phyloP scores from a whole-genome alignment of 1,284 basidiomycete genomes.

The Salmacisia buchloeana region DNA sequence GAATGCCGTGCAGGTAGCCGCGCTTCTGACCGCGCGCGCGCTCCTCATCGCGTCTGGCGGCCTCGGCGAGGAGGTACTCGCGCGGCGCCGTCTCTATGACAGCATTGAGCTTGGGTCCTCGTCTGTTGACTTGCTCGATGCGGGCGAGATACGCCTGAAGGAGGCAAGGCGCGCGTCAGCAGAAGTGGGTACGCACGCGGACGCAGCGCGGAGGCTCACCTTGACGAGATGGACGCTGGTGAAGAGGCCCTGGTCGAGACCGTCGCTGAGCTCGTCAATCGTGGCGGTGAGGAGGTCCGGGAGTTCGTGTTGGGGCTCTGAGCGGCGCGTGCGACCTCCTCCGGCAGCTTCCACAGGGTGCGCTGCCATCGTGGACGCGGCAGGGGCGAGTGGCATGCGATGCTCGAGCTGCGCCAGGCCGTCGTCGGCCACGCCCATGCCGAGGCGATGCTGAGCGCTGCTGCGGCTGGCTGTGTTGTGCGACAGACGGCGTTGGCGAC shows the following conservation, averaged over 20 bases:
- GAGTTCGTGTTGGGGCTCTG: conserved; percentile 16
- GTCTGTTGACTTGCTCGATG: conserved; percentile 63
- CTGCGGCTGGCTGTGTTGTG: too few species aligned
- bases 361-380: too few species aligned
- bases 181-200: background rate
- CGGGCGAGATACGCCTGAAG: conserved; percentile 63
- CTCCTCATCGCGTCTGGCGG: conserved; percentile 59
- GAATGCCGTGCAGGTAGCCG: conserved; percentile 65
- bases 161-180: background rate
- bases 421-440: too few species aligned
- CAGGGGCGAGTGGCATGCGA: too few species aligned
- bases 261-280: conserved; percentile 59
- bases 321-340: background rate
- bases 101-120: conserved; percentile 57
- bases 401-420: too few species aligned
- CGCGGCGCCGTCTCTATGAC: conserved; percentile 63
- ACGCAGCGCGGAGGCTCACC: conserved; percentile 47
- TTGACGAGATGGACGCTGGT: conserved; percentile 64
- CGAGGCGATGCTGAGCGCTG: too few species aligned
- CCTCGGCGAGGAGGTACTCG: conserved; percentile 47
- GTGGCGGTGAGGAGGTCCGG: conserved; percentile 65
- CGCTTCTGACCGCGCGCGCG: conserved; percentile 56
- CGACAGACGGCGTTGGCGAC: too few species aligned
- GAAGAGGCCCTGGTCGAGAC: conserved; percentile 58
- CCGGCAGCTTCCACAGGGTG: background rate